phyloP scores from a whole-genome alignment of 805 yeast species.

The Pichia manshurica region DNA sequence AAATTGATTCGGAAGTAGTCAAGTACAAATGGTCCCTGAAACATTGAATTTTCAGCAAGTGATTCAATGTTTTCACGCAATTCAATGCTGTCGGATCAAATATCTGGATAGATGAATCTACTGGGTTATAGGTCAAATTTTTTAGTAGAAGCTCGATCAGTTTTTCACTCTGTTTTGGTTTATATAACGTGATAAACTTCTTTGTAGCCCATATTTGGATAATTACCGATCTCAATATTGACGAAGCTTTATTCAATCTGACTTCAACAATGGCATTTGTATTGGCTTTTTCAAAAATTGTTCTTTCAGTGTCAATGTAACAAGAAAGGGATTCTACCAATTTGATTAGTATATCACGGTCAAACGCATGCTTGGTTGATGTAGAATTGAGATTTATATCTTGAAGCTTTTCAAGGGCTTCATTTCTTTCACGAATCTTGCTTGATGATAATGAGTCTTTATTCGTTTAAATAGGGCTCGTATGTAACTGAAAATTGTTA shows the following conservation, averaged over 20 bases:
- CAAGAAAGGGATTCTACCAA: slow-evolving; percentile 20
- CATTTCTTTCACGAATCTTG: slow-evolving; percentile 50
- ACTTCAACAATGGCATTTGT: slow-evolving; percentile 20
- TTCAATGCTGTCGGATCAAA: slow-evolving; percentile 30
- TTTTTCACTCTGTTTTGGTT: slow-evolving; percentile 25
- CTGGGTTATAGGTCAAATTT: slow-evolving; percentile 15
- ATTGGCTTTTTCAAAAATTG: slow-evolving; percentile 20
- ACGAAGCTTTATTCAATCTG: slow-evolving; percentile 22
- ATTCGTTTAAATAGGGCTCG: too few relatives aligned
- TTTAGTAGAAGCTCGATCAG: slow-evolving; percentile 18
- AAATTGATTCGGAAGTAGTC: slow-evolving; percentile 16
- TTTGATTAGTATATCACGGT: slow-evolving; percentile 10
- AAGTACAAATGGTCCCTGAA: slow-evolving; percentile 25
- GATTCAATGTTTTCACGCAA: slow-evolving; percentile 25
- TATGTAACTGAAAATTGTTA: neutral
- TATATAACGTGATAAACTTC: slow-evolving; percentile 16
- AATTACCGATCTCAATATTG: slow-evolving; percentile 18
- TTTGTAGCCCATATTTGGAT: slow-evolving; percentile 14
- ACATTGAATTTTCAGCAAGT: slow-evolving; percentile 21
- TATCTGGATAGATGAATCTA: slow-evolving; percentile 2
- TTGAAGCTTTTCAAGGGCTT: slow-evolving; percentile 39
- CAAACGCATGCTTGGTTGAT: slow-evolving; percentile 20
- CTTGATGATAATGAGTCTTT: slow-evolving; percentile 37
- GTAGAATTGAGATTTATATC: slow-evolving; percentile 23
- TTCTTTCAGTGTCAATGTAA: slow-evolving; percentile 20